Conservation (phyloP, 1,284 basidiomycete species). For the Fomitopsis betulina region DNA sequence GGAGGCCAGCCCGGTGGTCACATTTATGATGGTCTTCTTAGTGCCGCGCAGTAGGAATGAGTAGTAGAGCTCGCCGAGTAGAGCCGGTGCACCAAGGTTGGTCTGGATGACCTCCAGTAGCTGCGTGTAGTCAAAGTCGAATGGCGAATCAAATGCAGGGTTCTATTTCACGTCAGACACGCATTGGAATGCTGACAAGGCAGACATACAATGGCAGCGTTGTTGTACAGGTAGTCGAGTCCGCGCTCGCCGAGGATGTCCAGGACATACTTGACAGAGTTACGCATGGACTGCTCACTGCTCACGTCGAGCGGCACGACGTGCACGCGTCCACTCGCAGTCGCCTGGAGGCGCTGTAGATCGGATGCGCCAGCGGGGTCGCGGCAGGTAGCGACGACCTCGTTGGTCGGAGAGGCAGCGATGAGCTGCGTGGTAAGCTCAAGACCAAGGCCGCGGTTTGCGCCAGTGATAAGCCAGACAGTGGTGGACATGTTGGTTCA, state of each 20-base stretch:
- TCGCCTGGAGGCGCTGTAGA: slow-evolving; percentile 18
- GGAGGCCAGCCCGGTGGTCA: slow-evolving; percentile 28
- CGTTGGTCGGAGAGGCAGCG: slow-evolving; percentile 21
- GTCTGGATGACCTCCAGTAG: slow-evolving; percentile 21
- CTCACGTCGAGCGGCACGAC: slow-evolving; percentile 28
- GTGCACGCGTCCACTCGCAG: slow-evolving; percentile 20
- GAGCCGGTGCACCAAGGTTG: slow-evolving; percentile 32
- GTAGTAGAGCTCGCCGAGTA: slow-evolving; percentile 29
- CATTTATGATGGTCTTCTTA: slow-evolving; percentile 32
- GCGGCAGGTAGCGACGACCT: slow-evolving; percentile 31
- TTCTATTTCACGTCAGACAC: slow-evolving; percentile 8
- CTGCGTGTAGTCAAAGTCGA: slow-evolving; percentile 18
- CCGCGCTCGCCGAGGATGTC: slow-evolving; percentile 22
- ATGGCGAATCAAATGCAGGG: slow-evolving; percentile 22
- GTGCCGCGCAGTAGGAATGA: slow-evolving; percentile 28
- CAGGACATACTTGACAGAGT: slow-evolving; percentile 15
- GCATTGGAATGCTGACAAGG: neutral
- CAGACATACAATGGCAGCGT: slow-evolving; percentile 30
- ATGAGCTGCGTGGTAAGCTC: slow-evolving; percentile 29
- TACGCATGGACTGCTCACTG: slow-evolving; percentile 22
- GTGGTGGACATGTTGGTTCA: neutral
- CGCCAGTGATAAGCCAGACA: slow-evolving; percentile 10
- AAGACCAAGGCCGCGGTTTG: slow-evolving; percentile 32
- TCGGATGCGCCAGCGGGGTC: slow-evolving; percentile 23
- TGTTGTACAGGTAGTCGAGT: slow-evolving; percentile 36